Evolutionary conservation across 2,329 filamentous ascomycete genomes (phyloP), one percentile per base, ranked within the genome.

Genomic region (Lecanicillium sp.): DNA sequence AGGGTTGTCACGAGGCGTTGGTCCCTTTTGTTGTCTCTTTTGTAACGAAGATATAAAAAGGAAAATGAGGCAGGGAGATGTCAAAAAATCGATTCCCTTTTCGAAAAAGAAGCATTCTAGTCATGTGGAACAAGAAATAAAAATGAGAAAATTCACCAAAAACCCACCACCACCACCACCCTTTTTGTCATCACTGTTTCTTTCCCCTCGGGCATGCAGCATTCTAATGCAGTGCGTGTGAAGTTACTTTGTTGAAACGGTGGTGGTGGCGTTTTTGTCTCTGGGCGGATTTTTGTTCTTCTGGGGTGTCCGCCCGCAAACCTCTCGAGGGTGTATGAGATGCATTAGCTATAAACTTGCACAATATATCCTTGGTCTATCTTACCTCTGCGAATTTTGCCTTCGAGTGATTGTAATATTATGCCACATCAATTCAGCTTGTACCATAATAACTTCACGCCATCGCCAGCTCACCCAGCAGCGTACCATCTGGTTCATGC

Each of bases 321-420:
- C n/a, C n/a, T n/a, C n/a, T n/a, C n/a, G n/a, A n/a, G 32, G 17
- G 17, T 35, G 32, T 35, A 35, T 8, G 65, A 64, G 62, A 61
- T 55, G 60, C 59, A 66, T 63, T 62, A 62, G n/a, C n/a, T 54
- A 51, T 53, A 62, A 61, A 63, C 8, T 62, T 54, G 56, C 54
- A 56, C 54, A 62, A 59, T 59, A 58, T 57, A 58, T 62, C 56
- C 54, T 55, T 58, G 54, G 58, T 56, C 52, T 52, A 41, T 27
- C 27, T 27, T 12, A 21, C 44, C 41, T 30, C 35, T 14, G 21
- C 36, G 8, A 23, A 3, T 12, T 12, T 37, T 3, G 10, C 35
- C 4, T 20, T n/a, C n/a, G n/a, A n/a, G n/a, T n/a, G n/a, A n/a
- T n/a, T n/a, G n/a, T n/a, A n/a, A n/a, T n/a, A n/a, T n/a, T n/a